These are phyloP conservation scores for Nemophila menziesii DNA, from an alignment of 257 asterid genomes.

Conservation along the genomic window DNA sequence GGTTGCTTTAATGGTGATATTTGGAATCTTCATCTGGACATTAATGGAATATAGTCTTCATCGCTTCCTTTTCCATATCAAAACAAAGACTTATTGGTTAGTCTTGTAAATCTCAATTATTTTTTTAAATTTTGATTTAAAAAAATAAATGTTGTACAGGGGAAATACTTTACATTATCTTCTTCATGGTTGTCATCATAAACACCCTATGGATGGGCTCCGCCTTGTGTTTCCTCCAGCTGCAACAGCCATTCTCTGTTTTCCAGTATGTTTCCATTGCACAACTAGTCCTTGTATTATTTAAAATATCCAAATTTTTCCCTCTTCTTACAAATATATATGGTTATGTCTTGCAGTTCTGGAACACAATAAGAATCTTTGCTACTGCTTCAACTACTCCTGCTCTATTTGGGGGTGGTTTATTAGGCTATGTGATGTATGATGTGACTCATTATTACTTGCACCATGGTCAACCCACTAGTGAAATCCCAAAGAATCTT, in stretches of 20 bases:
- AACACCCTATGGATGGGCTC: conserved; percentile 43
- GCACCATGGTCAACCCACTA: conserved; percentile 82
- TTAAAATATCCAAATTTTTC: neutral
- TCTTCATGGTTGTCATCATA: conserved; percentile 43
- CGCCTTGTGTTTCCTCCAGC: conserved; percentile 41
- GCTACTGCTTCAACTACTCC: conserved; percentile 57
- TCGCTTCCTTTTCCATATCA: conserved; percentile 32
- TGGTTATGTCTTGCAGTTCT: conserved; percentile 41
- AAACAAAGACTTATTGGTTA: conserved; percentile 31
- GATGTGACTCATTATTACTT: conserved; percentile 84
- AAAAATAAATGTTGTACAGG: conserved; percentile 11
- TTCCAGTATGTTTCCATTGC: conserved; percentile 23
- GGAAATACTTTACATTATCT: conserved; percentile 35
- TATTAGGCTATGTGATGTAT: conserved; percentile 76
- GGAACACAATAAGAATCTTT: conserved; percentile 35
- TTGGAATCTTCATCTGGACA: conserved; percentile 49
- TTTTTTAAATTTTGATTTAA: neutral
- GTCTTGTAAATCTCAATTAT: neutral
- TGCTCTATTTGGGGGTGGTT: conserved; percentile 71
- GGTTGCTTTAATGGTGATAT: conserved; percentile 22
- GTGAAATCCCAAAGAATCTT: conserved; percentile 39
- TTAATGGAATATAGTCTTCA: conserved; percentile 30
- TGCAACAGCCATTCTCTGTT: conserved; percentile 30
- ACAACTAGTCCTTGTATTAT: neutral
- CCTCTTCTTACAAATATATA: neutral